Evolutionary conservation across 2,329 filamentous ascomycete genomes (phyloP).

Genomic region (Penicillium nordicum): DNA sequence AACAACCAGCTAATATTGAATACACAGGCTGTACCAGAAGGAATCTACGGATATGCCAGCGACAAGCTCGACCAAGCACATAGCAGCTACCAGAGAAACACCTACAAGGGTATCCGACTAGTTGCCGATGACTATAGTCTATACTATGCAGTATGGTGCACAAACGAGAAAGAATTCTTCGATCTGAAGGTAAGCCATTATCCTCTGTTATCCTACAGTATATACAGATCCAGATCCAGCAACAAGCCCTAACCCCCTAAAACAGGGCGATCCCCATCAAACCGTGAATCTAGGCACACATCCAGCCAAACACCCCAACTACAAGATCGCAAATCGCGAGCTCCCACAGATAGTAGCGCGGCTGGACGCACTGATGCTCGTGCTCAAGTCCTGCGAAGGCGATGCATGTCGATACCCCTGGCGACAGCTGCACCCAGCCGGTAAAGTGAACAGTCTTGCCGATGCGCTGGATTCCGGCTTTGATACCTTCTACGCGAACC

Average conservation of each 20-base stretch:
- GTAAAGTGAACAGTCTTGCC: slow-evolving; percentile 49
- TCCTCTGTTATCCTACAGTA: neutral
- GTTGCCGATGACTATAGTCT: slow-evolving; percentile 55
- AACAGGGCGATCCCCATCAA: slow-evolving; percentile 53
- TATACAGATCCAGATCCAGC: neutral
- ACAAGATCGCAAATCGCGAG: slow-evolving; percentile 20
- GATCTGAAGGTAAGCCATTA: slow-evolving; percentile 50
- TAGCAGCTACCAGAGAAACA: slow-evolving; percentile 47
- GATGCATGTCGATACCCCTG: slow-evolving; percentile 55
- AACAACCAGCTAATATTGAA: neutral
- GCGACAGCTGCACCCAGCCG: slow-evolving; percentile 54
- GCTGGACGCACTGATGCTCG: slow-evolving; percentile 58
- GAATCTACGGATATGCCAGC: slow-evolving; percentile 27
- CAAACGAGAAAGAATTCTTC: slow-evolving; percentile 64
- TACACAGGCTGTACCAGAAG: slow-evolving; percentile 26
- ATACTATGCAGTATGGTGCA: slow-evolving; percentile 68
- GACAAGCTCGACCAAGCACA: slow-evolving; percentile 14
- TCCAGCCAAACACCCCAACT: slow-evolving; percentile 12
- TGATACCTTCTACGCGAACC: slow-evolving; percentile 54
- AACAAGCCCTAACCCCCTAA: neutral
- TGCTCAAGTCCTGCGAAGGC: slow-evolving; percentile 60
- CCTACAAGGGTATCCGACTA: slow-evolving; percentile 60
- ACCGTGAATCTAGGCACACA: slow-evolving; percentile 44
- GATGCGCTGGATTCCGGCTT: slow-evolving; percentile 51
- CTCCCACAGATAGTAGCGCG: slow-evolving; percentile 45